Percentiles rank a stretch among this genome's conserved stretches.
Evolutionary conservation across 192 early-diverging fungal species (phyloP).

Genomic region (Oehlia diaphana): DNA sequence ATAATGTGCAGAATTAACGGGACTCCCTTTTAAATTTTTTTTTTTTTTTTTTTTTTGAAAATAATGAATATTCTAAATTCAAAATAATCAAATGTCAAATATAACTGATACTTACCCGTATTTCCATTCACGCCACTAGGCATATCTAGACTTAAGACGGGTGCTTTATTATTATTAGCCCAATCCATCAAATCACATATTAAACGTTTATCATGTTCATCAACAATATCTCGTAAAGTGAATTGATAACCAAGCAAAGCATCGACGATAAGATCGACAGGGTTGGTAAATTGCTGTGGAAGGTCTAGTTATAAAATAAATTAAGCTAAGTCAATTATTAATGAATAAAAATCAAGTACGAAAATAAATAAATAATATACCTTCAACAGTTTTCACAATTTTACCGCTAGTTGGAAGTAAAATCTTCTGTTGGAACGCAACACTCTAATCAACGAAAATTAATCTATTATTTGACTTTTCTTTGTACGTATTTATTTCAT

Average conservation of each 20-base stretch:
- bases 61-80: neutral
- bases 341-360: neutral
- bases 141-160: slow-evolving; percentile 66
- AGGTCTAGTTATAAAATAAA: slow-evolving; percentile 43
- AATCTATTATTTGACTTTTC: neutral
- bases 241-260: slow-evolving; percentile 63
- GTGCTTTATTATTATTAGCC: slow-evolving; percentile 66
- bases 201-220: slow-evolving; percentile 42
- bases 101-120: slow-evolving; percentile 37
- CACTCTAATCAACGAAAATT: slow-evolving; percentile 2
- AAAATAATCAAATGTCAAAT: neutral
- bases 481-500: neutral
- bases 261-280: slow-evolving; percentile 75
- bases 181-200: slow-evolving; percentile 67
- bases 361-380: neutral
- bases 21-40: slow-evolving; percentile 42
- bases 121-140: slow-evolving; percentile 65
- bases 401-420: slow-evolving; percentile 24
- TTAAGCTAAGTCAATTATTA: neutral
- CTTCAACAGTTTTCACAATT: slow-evolving; percentile 26
- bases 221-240: slow-evolving; percentile 53
- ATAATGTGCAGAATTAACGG: slow-evolving; percentile 51
- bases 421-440: slow-evolving; percentile 28
- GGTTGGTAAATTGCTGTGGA: slow-evolving; percentile 51
- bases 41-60: neutral